Percentiles rank a stretch among this genome's conserved stretches.
Conservation (phyloP, 306 rosid genomes). For the Gastrolobium bilobum region DNA sequence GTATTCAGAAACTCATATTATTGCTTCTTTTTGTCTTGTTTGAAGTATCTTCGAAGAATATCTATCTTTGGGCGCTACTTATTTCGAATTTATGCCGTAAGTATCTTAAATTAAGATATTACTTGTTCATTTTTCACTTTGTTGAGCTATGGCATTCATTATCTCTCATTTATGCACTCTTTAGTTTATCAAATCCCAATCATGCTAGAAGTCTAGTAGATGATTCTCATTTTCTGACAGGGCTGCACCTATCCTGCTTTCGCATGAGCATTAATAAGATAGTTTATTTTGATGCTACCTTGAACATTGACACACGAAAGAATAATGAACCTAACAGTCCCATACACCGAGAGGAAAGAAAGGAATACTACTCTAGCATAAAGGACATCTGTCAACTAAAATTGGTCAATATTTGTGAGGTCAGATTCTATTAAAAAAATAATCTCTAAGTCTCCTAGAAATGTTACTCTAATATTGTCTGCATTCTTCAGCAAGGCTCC, state of each 20-base stretch:
- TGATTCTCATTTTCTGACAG: background rate
- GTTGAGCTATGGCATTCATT: slow-evolving; percentile 21
- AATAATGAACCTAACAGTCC: background rate
- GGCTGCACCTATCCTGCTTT: background rate
- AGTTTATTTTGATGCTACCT: slow-evolving; percentile 2
- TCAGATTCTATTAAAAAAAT: background rate
- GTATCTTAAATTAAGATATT: slow-evolving; percentile 45
- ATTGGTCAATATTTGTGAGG: background rate
- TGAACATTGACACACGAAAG: background rate
- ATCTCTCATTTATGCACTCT: background rate
- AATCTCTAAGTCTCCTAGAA: background rate
- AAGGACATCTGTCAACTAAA: background rate
- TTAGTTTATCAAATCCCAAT: slow-evolving; percentile 1
- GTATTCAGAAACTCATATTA: slow-evolving; percentile 44
- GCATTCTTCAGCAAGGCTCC: background rate
- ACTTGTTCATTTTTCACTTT: slow-evolving; percentile 9
- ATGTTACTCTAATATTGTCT: background rate
- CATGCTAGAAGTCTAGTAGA: slow-evolving; percentile 18
- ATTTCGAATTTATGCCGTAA: slow-evolving; percentile 89
- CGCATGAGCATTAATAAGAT: background rate
- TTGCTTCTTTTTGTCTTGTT: slow-evolving; percentile 40
- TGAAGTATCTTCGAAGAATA: slow-evolving; percentile 88
- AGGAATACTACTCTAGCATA: slow-evolving; percentile 7
- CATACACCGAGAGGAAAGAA: slow-evolving; percentile 10
- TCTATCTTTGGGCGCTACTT: slow-evolving; percentile 79